Conservation (phyloP, 495 filamentous ascomycete species). For the Aspergillus conjunctus region DNA sequence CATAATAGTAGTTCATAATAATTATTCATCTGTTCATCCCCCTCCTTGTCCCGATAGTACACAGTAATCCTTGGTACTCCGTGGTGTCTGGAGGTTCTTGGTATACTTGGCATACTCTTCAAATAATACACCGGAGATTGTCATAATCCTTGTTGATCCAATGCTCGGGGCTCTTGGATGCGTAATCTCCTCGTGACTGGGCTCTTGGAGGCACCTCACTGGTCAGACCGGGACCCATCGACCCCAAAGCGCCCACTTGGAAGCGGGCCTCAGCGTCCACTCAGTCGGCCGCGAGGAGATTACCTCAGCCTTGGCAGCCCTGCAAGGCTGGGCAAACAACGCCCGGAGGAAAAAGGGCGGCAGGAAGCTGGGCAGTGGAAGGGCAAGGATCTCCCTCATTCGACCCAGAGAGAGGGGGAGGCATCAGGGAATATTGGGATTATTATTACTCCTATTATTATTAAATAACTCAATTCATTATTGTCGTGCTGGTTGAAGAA, state of each 20-base stretch:
- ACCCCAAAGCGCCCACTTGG: neutral
- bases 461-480: neutral
- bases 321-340: slow-evolving; percentile 26
- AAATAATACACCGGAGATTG: neutral
- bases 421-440: neutral
- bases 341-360: neutral
- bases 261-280: slow-evolving; percentile 1
- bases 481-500: neutral
- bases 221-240: neutral
- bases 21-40: too few relatives aligned
- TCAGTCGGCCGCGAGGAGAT: neutral
- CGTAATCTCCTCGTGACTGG: neutral
- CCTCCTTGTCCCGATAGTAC: too few relatives aligned
- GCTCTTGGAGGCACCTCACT: neutral
- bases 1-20: too few relatives aligned
- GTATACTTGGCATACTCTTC: neutral
- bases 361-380: neutral
- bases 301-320: slow-evolving; percentile 22
- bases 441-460: neutral
- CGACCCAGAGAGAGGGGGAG: too few relatives aligned
- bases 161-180: too few relatives aligned
- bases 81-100: too few relatives aligned
- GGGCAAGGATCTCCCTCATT: neutral
- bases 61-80: too few relatives aligned
- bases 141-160: neutral